Base-by-base conservation (phyloP, 768 basidiomycete species). In the Pisolithus tinctorius region DNA sequence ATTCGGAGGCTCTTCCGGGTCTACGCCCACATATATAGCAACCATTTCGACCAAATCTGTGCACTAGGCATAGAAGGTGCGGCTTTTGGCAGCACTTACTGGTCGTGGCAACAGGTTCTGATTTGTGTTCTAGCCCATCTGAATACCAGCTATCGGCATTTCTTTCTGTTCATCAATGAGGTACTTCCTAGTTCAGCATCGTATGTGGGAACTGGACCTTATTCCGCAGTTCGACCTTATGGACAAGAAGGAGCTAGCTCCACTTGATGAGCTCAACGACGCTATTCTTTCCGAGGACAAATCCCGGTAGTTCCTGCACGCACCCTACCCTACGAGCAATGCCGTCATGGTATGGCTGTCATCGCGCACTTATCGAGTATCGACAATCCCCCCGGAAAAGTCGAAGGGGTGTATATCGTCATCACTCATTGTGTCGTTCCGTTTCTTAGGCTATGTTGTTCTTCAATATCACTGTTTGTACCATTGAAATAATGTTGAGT, bases 1-100 rank as follows among this genome's bases (percentile, higher is more conserved):
- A 81, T 92, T 51, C 81, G 96, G 42, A 81, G 96, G 26, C 69
- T 99, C 50, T 99, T 99, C 78, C 81, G 96, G 16, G 89, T 99
- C 39, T 99, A 99, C 66, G 96, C 93, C 17, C 96, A 99, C 67
- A 84, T 98, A 63, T 99, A 99, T 74, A 95, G 93, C 75, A 95
- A 93, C 59, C 96, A 99, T 69, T 98, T 99, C 67, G 96, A 98
- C 61, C 95, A 98, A 61, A 91, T 98, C 53, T 98, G 95, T 67
- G 96, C 96, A 13, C 72, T 99, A 43, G 94, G 94, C 5, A 97
- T 99, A 48, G 96, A 99, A 80, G 95, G 95, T 95, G 54, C 38
- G 74, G 31, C 47, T 6, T 13, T 11, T 14, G 25, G 16, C 17
- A 40, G 10, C 29, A 11, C 43, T 20, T 14, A 14, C 34, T 5